Base-by-base conservation (phyloP, 768 basidiomycete genomes). In the Auricularia cornea region DNA sequence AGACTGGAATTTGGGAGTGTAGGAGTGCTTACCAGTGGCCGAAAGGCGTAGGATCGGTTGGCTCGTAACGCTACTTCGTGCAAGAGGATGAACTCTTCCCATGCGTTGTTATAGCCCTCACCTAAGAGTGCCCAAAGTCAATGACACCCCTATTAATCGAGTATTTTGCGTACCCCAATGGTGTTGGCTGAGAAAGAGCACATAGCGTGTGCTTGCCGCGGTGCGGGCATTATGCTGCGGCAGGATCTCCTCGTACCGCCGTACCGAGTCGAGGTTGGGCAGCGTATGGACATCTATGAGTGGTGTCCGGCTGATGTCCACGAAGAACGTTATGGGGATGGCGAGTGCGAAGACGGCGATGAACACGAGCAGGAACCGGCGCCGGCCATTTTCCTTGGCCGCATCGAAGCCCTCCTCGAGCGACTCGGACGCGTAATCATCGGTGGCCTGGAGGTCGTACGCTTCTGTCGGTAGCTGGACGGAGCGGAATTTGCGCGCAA, bases 21-120 rank as follows among this genome's bases (percentile, higher is more conserved):
- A 23, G 20, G 20, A 8, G 8, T 23, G 16, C 59, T 59, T 30
- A 56, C 31, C 20, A 62, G 3, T 54, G 57, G 69, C 67, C 70
- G 16, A 29, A 57, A 57, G 10, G 76, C 84, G 63, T 70, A 87
- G 81, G 82, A 74, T 66, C 84, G 72, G 32, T 78, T 77, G 0
- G 82, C 70, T 2, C 73, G 68, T 59, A 80, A 75, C 0, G 84
- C 81, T 2, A 88, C 70, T 52, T 82, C 74, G 0, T 83, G 76
- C 59, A 81, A 79, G 59, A 86, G 67, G 3, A 86, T 60, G 63
- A 84, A 77, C 63, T 86, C 85, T 64, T 87, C 83, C 76, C 86
- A 74, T 8, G 72, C 77, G 62, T 88, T 88, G 3, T 85, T 85
- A 84, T 83, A 87, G 2, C 86, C 86, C 48, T 79, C 76, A 12